Evolutionary conservation across 495 filamentous ascomycete species (phyloP).

Genomic region (Stereocaulon alpinum): DNA sequence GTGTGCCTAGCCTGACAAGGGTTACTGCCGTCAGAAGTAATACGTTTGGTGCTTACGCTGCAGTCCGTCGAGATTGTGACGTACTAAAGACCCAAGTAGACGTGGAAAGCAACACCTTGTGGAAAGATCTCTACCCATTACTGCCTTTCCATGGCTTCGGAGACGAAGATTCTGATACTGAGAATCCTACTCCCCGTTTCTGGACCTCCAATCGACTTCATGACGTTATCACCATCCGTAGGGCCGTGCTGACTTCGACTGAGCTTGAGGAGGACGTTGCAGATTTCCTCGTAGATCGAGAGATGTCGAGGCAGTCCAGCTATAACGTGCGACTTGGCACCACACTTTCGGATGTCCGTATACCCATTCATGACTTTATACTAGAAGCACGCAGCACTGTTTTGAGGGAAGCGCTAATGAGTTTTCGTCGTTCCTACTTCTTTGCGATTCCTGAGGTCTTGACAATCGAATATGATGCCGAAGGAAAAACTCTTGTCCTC

Average conservation of each 20-base stretch:
- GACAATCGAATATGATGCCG: constrained; percentile 41
- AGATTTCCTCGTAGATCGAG: constrained; percentile 27
- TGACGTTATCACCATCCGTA: constrained; percentile 29
- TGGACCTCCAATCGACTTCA: constrained; percentile 24
- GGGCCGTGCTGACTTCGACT: constrained; percentile 39
- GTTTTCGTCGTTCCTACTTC: constrained; percentile 37
- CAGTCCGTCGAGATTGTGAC: constrained; percentile 74
- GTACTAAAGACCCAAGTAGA: constrained; percentile 65
- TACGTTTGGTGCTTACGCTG: constrained; percentile 78
- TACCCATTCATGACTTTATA: constrained; percentile 80
- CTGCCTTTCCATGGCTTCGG: constrained; percentile 44
- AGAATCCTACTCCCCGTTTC: constrained; percentile 34
- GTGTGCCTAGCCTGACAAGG: constrained; percentile 76
- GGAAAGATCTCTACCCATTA: constrained; percentile 62
- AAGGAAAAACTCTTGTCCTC: constrained; percentile 42
- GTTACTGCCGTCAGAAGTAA: constrained; percentile 78
- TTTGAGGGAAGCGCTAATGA: constrained; percentile 50
- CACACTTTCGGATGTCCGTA: constrained; percentile 47
- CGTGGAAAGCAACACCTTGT: constrained; percentile 53
- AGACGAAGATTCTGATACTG: constrained; percentile 25
- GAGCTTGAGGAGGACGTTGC: constrained; percentile 48
- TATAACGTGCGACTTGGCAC: constrained; percentile 45
- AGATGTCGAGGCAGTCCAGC: constrained; percentile 10
- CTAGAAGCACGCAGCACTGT: constrained; percentile 61
- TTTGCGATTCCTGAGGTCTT: constrained; percentile 48